Conservation (phyloP, 2,329 filamentous ascomycete genomes). For the Calonectria hawksworthii region DNA sequence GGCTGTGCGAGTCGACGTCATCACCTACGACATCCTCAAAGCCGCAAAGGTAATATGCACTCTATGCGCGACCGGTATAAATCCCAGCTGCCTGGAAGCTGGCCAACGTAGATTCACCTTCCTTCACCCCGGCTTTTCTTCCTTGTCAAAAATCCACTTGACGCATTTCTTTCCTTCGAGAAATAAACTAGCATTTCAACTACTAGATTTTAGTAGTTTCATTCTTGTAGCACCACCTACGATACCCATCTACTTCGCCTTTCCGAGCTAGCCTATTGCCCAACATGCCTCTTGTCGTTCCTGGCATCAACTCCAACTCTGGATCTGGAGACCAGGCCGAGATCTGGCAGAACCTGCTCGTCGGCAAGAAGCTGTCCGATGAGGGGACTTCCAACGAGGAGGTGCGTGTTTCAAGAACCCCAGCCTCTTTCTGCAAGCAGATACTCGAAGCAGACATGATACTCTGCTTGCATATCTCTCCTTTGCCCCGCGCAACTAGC, state of each 20-base stretch:
- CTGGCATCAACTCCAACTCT: slow-evolving; percentile 66
- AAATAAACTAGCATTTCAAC: not conserved
- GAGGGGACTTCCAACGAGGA: slow-evolving; percentile 63
- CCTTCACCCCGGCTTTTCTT: not conserved
- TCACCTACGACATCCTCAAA: slow-evolving; percentile 33
- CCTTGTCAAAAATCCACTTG: not conserved
- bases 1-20: slow-evolving; percentile 46
- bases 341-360: slow-evolving; percentile 73
- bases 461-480: not conserved
- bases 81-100: not conserved
- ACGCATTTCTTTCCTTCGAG: not conserved
- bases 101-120: not conserved
- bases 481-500: not conserved
- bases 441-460: not conserved
- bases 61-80: not conserved
- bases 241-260: not conserved
- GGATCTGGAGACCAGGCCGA: slow-evolving; percentile 62
- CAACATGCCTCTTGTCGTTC: slow-evolving; percentile 76
- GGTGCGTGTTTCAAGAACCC: slow-evolving; percentile 54
- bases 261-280: not conserved
- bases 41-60: slow-evolving; percentile 15
- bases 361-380: slow-evolving; percentile 73
- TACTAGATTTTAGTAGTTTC: not conserved
- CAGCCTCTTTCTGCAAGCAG: not conserved
- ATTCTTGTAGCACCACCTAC: not conserved